Percentiles rank a stretch among this genome's conserved stretches.
Conservation (phyloP, 2,329 filamentous ascomycete species). For the Phaeosphaeria sp. region DNA sequence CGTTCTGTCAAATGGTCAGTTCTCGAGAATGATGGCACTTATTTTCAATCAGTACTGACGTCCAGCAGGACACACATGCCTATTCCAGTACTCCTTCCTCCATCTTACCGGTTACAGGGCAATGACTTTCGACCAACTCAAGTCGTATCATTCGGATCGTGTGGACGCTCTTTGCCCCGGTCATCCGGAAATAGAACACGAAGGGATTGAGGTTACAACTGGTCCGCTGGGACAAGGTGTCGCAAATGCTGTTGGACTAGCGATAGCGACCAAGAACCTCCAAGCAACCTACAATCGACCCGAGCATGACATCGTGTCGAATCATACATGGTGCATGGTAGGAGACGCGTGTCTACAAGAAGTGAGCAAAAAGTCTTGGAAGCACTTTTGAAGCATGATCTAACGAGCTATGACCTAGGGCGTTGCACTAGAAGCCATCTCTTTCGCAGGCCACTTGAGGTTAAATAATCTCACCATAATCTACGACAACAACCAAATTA, state of each 20-base stretch:
- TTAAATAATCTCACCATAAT: slow-evolving; percentile 64
- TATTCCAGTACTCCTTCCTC: slow-evolving; percentile 62
- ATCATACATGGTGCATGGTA: slow-evolving; percentile 63
- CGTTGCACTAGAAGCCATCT: slow-evolving; percentile 63
- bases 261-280: slow-evolving; percentile 64
- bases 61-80: slow-evolving; percentile 56
- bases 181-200: slow-evolving; percentile 64
- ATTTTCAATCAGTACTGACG: not conserved
- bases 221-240: slow-evolving; percentile 66
- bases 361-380: slow-evolving; percentile 26
- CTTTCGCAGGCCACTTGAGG: slow-evolving; percentile 62
- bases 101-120: slow-evolving; percentile 61
- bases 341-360: slow-evolving; percentile 66
- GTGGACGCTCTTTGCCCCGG: slow-evolving; percentile 61
- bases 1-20: slow-evolving; percentile 63
- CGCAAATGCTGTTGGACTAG: slow-evolving; percentile 66
- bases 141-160: slow-evolving; percentile 59
- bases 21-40: not conserved
- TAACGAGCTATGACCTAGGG: slow-evolving; percentile 60
- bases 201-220: slow-evolving; percentile 65
- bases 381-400: not conserved
- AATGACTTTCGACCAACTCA: slow-evolving; percentile 65
- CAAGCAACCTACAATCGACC: slow-evolving; percentile 61
- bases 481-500: slow-evolving; percentile 68
- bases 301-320: slow-evolving; percentile 56